phyloP scores from a whole-genome alignment of 805 yeast genomes.

The Wickerhamomyces queroliae region DNA sequence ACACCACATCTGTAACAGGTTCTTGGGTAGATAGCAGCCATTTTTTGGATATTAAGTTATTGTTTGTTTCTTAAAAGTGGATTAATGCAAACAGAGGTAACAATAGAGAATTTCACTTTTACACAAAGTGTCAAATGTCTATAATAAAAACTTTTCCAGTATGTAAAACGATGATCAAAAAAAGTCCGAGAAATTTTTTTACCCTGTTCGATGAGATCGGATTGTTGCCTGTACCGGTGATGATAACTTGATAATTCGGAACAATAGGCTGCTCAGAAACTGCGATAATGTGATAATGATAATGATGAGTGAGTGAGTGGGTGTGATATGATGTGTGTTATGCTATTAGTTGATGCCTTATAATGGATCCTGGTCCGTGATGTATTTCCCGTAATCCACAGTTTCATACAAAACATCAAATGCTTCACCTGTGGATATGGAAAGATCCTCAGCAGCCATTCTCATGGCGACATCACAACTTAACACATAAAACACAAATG shows the following conservation, averaged over 20 bases:
- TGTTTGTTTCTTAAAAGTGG: neutral
- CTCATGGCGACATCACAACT: conserved; percentile 58
- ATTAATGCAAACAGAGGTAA: no score
- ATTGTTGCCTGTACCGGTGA: neutral
- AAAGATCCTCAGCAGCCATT: conserved; percentile 42
- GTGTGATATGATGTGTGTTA: no score
- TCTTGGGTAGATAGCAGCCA: conserved; percentile 47
- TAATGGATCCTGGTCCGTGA: conserved; percentile 16
- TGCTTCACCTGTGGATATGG: conserved; percentile 34
- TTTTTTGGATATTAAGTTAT: neutral
- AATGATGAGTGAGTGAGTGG: no score
- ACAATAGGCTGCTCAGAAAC: neutral
- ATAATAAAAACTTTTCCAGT: conserved; percentile 1
- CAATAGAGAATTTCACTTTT: neutral
- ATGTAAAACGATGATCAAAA: neutral
- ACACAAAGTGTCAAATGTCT: conserved; percentile 1
- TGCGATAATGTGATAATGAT: no score
- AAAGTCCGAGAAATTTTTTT: neutral
- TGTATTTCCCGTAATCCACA: conserved; percentile 37
- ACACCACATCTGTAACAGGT: conserved; percentile 92
- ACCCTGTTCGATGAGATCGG: conserved; percentile 6
- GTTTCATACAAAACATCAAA: conserved; percentile 42
- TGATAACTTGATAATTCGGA: neutral
- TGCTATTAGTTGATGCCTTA: neutral
- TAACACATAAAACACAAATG: conserved; percentile 51